These are phyloP conservation scores for Aphanomyces astaci DNA, from an alignment of 352 stramenopile genomes.

Conservation along the genomic window DNA sequence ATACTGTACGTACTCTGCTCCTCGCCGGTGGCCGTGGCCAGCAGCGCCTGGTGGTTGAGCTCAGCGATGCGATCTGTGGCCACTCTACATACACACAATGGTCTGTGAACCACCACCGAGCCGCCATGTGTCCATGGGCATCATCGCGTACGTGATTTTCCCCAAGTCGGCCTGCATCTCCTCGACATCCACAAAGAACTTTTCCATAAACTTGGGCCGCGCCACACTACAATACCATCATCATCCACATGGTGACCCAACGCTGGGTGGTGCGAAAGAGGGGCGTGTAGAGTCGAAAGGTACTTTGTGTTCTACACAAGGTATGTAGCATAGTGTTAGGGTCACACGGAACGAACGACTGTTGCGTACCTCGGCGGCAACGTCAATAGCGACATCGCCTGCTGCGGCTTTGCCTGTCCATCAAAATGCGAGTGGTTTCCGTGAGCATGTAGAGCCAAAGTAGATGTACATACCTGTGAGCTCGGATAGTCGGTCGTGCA, in stretches of 20 bases:
- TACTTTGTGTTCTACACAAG: neutral
- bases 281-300: no score
- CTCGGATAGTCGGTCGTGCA: conserved; percentile 2
- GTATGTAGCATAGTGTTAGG: no score
- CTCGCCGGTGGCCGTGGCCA: conserved; percentile 89
- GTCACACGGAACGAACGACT: no score
- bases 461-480: neutral
- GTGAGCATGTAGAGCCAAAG: neutral
- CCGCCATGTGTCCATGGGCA: neutral
- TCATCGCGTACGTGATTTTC: conserved; percentile 58
- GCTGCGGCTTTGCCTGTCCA: neutral
- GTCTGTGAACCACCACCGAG: no score
- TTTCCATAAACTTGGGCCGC: conserved; percentile 87
- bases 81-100: conserved; percentile 30
- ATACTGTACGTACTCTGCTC: conserved; percentile 75
- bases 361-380: neutral
- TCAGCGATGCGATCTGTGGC: conserved; percentile 87
- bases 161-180: conserved; percentile 90
- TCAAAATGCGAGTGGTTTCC: no score
- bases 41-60: conserved; percentile 90
- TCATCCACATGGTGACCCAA: neutral
- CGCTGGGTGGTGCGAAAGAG: no score
- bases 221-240: neutral
- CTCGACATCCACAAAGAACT: conserved; percentile 95
- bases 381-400: neutral